These are phyloP conservation scores for Colletotrichum lupini DNA, from an alignment of 2,329 filamentous ascomycete species.

Conservation along the genomic window DNA sequence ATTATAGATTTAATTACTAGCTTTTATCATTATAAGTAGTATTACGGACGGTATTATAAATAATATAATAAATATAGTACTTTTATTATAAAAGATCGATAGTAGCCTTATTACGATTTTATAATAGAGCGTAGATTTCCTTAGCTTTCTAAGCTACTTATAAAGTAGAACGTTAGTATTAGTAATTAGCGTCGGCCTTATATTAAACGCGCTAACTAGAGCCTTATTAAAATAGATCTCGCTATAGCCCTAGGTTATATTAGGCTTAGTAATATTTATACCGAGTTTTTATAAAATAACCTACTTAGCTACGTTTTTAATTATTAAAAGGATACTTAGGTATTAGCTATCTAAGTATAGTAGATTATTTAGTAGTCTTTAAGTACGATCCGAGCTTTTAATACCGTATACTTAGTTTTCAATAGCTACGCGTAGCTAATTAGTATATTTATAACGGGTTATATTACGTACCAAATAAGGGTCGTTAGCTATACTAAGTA, in stretches of 20 bases:
- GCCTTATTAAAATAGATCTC: background rate
- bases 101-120: background rate
- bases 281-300: background rate
- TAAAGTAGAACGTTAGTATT: background rate
- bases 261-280: background rate
- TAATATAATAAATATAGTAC: background rate
- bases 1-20: constrained; percentile 1
- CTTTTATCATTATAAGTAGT: background rate
- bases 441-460: background rate
- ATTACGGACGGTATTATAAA: too few species aligned
- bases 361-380: constrained; percentile 8
- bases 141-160: background rate
- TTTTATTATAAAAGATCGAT: background rate
- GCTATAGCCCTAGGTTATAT: background rate
- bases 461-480: background rate
- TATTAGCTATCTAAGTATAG: background rate
- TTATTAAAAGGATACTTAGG: background rate
- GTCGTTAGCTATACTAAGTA: background rate
- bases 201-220: background rate
- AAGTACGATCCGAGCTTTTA: background rate
- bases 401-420: background rate
- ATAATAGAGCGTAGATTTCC: constrained; percentile 3
- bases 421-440: background rate
- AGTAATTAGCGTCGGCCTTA: background rate
- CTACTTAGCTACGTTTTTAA: constrained; percentile 2